phyloP scores from a whole-genome alignment of 768 basidiomycete species.

The Megacollybia marginata region DNA sequence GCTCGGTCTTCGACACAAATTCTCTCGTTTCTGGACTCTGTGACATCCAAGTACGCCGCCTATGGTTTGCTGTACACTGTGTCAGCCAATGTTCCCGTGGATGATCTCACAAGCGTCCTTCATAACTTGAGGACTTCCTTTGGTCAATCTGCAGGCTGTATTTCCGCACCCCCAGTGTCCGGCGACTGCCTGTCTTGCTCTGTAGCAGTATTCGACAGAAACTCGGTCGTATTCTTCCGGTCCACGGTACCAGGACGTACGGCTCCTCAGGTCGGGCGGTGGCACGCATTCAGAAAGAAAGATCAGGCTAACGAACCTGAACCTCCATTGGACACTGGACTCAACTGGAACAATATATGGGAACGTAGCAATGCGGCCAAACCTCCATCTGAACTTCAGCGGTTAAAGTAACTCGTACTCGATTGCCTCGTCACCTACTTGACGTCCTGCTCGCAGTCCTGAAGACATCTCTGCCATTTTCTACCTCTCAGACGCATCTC shows the following conservation, averaged over 20 bases:
- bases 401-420: constrained; percentile 24
- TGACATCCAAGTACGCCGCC: constrained; percentile 23
- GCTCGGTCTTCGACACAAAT: constrained; percentile 28
- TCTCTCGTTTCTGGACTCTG: constrained; percentile 23
- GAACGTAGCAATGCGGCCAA: constrained; percentile 16
- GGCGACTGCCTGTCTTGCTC: constrained; percentile 41
- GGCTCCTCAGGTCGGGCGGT: constrained; percentile 62
- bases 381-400: constrained; percentile 32
- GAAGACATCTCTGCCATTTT: constrained; percentile 30
- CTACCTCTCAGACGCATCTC: constrained; percentile 50
- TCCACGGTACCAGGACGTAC: constrained; percentile 54
- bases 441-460: constrained; percentile 13
- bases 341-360: constrained; percentile 47
- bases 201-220: constrained; percentile 43
- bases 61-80: constrained; percentile 44
- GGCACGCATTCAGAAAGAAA: constrained; percentile 53
- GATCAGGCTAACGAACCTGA: constrained; percentile 7
- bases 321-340: constrained; percentile 7
- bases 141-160: constrained; percentile 47
- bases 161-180: constrained; percentile 36
- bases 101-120: constrained; percentile 33
- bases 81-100: constrained; percentile 31
- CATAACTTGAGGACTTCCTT: constrained; percentile 31
- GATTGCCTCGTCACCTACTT: background rate
- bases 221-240: constrained; percentile 42